Percentiles rank a stretch among this genome's conserved stretches.
Conservation (phyloP, 345 rosid genomes). For the Bretschneidera sinensis region DNA sequence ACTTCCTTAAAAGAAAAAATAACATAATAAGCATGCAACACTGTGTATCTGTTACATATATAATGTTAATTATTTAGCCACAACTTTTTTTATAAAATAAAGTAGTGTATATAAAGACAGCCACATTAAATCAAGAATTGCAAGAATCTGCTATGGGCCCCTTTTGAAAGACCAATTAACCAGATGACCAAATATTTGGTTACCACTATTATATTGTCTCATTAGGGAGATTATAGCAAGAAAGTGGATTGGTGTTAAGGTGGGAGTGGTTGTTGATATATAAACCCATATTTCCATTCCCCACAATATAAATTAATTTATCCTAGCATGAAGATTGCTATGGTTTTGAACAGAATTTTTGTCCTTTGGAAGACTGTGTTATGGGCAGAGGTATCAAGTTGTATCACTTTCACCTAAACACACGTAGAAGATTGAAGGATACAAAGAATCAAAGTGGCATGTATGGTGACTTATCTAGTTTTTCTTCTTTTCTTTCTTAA, state of each 20-base stretch:
- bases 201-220: background rate
- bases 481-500: too few species aligned
- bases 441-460: too few species aligned
- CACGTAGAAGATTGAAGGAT: too few species aligned
- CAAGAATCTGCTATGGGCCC: background rate
- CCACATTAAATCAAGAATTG: background rate
- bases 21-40: too few species aligned
- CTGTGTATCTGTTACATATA: background rate
- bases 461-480: too few species aligned
- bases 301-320: background rate
- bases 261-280: background rate
- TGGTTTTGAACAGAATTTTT: background rate
- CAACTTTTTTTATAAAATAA: too few species aligned
- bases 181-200: background rate
- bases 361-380: background rate
- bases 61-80: too few species aligned
- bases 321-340: background rate
- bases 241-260: background rate
- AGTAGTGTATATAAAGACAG: background rate
- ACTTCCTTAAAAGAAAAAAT: too few species aligned
- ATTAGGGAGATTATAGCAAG: background rate
- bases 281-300: background rate
- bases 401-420: too few species aligned
- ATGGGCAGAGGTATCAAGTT: too few species aligned
- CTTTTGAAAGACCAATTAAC: background rate